Base-by-base conservation (phyloP, 805 yeast genomes). In the Candida corydali region DNA sequence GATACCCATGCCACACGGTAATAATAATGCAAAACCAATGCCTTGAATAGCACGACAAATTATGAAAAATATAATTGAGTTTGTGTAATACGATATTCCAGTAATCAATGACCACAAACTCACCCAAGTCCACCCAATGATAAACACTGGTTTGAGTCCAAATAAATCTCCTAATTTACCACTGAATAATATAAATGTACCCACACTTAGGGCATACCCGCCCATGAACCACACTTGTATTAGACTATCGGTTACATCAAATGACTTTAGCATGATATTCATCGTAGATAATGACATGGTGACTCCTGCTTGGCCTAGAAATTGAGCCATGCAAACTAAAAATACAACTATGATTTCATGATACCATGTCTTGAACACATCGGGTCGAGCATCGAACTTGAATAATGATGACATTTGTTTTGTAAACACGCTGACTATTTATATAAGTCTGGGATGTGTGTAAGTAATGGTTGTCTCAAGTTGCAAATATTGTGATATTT, bases 161-260 rank as follows among this genome's bases (percentile, higher is more conserved):
- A 75, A 76, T 9, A 82, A 61, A 49, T 84, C 94, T 23, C 94
- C 93, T 31, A 82, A 50, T 34, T 80, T 68, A 7, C 93, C 93
- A 25, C 82, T 72, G 4, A 79, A 63, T 25, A 84, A 55, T 34
- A 84, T 82, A 43, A 83, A 77, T 0, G 91, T 80, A 9, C 91
- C 91, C 4, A 82, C 75, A 0, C 86, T 76, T 37, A 84, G 57
- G 0, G 86, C 78, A 51, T 76, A 82, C 0, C 86, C 73, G 1
- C 88, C 87, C 67, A 78, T 70, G 51, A 78, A 76, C 93, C 94
- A 81, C 10, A 69, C 70, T 38, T 63, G 63, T 36, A 56, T 55
- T 16, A 59, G 36, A 1, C 41, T 17, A 8, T 43, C 42, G 5
- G 41, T 39, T 0, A 33, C 24, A 2, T 24, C 16, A 19, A 45